Base-by-base conservation (phyloP, 257 asterid species). In the Sherardia arvensis region DNA sequence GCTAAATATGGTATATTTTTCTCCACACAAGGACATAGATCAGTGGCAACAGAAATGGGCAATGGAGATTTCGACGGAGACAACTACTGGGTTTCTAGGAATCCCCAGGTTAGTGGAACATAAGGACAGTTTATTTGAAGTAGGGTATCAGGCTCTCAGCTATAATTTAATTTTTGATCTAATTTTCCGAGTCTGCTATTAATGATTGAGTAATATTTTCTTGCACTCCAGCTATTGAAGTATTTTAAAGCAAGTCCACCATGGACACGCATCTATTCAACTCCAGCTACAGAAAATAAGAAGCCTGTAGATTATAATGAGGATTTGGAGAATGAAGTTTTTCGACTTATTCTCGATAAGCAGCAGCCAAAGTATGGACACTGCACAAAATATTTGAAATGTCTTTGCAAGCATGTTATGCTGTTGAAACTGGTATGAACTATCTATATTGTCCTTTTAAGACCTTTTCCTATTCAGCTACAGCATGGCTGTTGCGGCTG, bases 61-160 rank as follows among this genome's bases (percentile, higher is more conserved):
- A 86, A 89, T 55, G 95, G 98, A 22, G 98, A 91, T 75, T 91
- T 86, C 64, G 98, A 88, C 66, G 98, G 96, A 7, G 98, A 91
- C 65, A 61, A 25, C 68, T 91, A 88, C 43, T 88, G 95, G 95
- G 82, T 91, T 75, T 91, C 98, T 27, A 79, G 86, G 64, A 83
- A 91, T 67, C 88, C 88, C n/a, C 81, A 80, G 95, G 98, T 91
- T 62, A 53, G 75, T 8, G 0, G 43, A 34, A 10, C 15, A 34
- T 8, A 0, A 14, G 40, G 32, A 29, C 22, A 11, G 15, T 56
- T 27, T 27, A 22, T 17, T 56, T 18, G 12, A 27, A 27, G 36
- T 27, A 26, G 60, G 8, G 17, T 55, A 20, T 15, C 60, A 32
- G 36, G 36, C 36, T 33, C 38, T 33, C 38, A 33, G 40, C n/a